Percentiles rank a stretch among this genome's conserved stretches.
These are phyloP conservation scores for Macadamia integrifolia DNA, from an alignment of 164 flowering plant genomes.

Conservation along the genomic window DNA sequence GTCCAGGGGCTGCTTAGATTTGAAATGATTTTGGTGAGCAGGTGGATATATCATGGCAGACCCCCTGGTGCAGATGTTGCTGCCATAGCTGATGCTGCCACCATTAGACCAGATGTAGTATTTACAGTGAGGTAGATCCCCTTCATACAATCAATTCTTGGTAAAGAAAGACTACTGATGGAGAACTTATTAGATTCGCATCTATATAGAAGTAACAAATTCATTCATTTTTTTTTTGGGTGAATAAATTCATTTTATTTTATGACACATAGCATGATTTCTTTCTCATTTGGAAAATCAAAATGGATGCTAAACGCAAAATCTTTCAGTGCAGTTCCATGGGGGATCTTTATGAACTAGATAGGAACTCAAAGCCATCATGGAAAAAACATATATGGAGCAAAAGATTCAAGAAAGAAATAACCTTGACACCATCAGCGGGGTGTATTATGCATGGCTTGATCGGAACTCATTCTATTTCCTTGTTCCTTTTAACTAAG, in stretches of 20 bases:
- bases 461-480: conserved; percentile 56
- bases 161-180: not conserved
- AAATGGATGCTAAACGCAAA: conserved; percentile 13
- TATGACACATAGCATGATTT: not conserved
- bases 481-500: conserved; percentile 71
- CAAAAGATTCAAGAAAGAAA: conserved; percentile 33
- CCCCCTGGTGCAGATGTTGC: conserved; percentile 83
- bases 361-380: conserved; percentile 59
- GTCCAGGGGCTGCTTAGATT: not conserved
- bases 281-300: not conserved
- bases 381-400: conserved; percentile 83
- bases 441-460: conserved; percentile 46
- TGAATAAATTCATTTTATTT: not conserved
- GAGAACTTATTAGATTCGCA: not conserved
- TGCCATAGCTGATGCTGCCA: conserved; percentile 57
- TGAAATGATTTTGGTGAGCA: conserved; percentile 19
- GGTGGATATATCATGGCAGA: conserved; percentile 72
- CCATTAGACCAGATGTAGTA: conserved; percentile 48
- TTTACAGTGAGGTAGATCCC: conserved; percentile 58
- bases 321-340: conserved; percentile 47
- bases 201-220: not conserved
- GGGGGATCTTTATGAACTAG: conserved; percentile 81
- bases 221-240: not conserved
- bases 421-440: conserved; percentile 33
- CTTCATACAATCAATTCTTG: not conserved